Conservation (phyloP, 805 yeast species). For the Kodamaea nitidulidarum region DNA sequence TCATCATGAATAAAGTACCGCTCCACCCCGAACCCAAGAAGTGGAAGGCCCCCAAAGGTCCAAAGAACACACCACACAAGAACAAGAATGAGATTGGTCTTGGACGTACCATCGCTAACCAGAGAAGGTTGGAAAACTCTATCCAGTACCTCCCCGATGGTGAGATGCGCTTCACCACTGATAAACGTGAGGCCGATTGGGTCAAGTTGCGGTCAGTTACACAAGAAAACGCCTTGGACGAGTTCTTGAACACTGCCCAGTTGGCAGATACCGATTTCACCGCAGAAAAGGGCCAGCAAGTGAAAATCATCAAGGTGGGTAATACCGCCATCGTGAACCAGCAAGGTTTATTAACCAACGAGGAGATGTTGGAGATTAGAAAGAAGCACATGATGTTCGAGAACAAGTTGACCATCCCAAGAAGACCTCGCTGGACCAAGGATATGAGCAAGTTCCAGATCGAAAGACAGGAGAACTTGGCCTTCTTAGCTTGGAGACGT, state of each 20-base stretch:
- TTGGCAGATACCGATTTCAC: conserved; percentile 94
- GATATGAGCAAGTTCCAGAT: conserved; percentile 69
- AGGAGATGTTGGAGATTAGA: conserved; percentile 59
- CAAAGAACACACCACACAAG: conserved; percentile 81
- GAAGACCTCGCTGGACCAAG: conserved; percentile 85
- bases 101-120: conserved; percentile 78
- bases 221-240: conserved; percentile 90
- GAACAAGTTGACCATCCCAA: conserved; percentile 75
- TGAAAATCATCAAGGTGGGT: conserved; percentile 77
- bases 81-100: conserved; percentile 81
- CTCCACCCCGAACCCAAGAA: conserved; percentile 54
- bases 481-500: conserved; percentile 93
- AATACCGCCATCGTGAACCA: conserved; percentile 39
- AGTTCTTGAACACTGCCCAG: conserved; percentile 91
- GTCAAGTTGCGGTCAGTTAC: conserved; percentile 90
- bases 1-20: conserved; percentile 32
- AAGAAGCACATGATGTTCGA: conserved; percentile 65
- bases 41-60: conserved; percentile 89
- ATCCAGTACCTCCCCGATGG: conserved; percentile 78
- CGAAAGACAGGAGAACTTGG: conserved; percentile 82
- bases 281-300: conserved; percentile 80
- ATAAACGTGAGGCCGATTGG: conserved; percentile 81
- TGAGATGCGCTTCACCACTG: conserved; percentile 84
- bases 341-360: conserved; percentile 53
- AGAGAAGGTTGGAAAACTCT: conserved; percentile 63